Evolutionary conservation across 2,329 filamentous ascomycete species (phyloP).

Genomic region (Aspergillus texensis): DNA sequence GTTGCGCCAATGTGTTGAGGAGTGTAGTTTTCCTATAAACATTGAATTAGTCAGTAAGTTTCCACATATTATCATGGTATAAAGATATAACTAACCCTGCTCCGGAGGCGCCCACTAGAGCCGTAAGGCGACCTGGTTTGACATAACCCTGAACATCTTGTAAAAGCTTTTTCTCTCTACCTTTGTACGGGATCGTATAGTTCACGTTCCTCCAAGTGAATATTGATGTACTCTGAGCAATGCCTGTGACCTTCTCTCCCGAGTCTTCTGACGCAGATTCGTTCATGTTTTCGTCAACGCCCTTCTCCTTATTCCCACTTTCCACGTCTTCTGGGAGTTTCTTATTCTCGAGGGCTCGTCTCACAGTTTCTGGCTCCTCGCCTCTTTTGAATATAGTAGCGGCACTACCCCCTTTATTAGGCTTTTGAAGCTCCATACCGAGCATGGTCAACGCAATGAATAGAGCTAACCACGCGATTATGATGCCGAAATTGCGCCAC

Average conservation of each 20-base stretch:
- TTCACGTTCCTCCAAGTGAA: conserved; percentile 85
- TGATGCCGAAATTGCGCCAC: conserved; percentile 79
- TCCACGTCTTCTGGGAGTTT: conserved; percentile 55
- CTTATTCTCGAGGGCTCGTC: conserved; percentile 57
- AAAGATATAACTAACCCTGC: conserved; percentile 22
- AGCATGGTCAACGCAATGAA: conserved; percentile 77
- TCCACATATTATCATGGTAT: no score
- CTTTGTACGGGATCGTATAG: conserved; percentile 61
- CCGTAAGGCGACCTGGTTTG: conserved; percentile 74
- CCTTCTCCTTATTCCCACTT: conserved; percentile 36
- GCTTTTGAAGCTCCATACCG: conserved; percentile 76
- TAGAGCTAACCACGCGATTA: conserved; percentile 71
- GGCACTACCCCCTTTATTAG: conserved; percentile 77
- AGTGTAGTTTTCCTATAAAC: conserved; percentile 51
- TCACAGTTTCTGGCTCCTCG: conserved; percentile 61
- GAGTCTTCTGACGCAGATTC: conserved; percentile 22
- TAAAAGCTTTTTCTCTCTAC: conserved; percentile 52
- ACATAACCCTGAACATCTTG: conserved; percentile 71
- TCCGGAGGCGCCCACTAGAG: conserved; percentile 79
- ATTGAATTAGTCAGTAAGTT: neutral
- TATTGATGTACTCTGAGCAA: conserved; percentile 68
- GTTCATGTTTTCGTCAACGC: conserved; percentile 16
- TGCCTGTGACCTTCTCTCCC: conserved; percentile 45
- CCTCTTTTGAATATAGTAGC: conserved; percentile 76
- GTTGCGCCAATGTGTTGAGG: conserved; percentile 50